phyloP scores from a whole-genome alignment of 768 basidiomycete species.

The Tubosaeta sp. region DNA sequence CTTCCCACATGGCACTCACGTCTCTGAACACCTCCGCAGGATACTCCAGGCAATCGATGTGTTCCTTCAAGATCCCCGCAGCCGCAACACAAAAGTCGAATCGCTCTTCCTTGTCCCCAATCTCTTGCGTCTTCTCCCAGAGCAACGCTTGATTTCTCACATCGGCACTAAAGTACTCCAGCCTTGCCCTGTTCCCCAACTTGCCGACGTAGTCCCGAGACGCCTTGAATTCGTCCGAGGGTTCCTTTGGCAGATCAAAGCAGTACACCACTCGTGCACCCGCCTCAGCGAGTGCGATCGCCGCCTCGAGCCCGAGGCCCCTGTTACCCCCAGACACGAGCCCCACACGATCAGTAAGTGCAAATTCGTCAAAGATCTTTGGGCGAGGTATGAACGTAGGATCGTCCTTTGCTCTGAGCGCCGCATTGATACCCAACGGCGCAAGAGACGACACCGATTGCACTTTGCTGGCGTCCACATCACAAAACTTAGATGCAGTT shows the following conservation, averaged over 20 bases:
- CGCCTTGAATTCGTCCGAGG: constrained; percentile 55
- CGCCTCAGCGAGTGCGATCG: constrained; percentile 65
- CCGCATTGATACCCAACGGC: constrained; percentile 61
- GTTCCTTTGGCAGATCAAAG: constrained; percentile 53
- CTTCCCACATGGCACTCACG: constrained; percentile 27
- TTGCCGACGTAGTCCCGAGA: constrained; percentile 49
- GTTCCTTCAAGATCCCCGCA: constrained; percentile 61
- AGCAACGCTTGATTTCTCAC: constrained; percentile 59
- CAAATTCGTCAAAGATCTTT: constrained; percentile 60
- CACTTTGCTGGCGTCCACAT: constrained; percentile 9
- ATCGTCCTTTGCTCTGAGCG: constrained; percentile 40
- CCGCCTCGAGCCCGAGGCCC: constrained; percentile 83
- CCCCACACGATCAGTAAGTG: constrained; percentile 51
- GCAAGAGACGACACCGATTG: constrained; percentile 53
- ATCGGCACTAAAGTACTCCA: constrained; percentile 63
- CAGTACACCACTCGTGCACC: constrained; percentile 70
- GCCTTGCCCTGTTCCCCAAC: constrained; percentile 39
- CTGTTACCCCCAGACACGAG: constrained; percentile 63
- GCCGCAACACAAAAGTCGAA: constrained; percentile 78
- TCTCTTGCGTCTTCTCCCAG: constrained; percentile 54
- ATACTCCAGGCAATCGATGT: constrained; percentile 64
- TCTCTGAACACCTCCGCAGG: constrained; percentile 61
- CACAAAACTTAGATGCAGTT: not conserved
- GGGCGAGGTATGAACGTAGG: constrained; percentile 32
- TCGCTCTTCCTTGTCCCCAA: constrained; percentile 63